Conservation (phyloP, 352 stramenopile genomes). For the Phytophthora tentaculata region DNA sequence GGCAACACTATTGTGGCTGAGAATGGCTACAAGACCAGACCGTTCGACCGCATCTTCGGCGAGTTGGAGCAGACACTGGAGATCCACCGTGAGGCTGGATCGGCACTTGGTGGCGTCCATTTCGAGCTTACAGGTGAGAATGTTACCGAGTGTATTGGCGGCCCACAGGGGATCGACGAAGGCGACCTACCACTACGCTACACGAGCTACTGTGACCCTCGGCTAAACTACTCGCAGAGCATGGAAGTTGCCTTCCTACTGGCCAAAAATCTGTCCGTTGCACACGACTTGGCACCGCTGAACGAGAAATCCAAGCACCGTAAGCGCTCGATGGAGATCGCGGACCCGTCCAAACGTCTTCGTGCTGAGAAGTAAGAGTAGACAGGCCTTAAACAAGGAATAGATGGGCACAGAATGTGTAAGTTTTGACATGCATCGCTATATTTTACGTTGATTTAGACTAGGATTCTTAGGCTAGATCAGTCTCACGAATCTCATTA, state of each 20-base stretch:
- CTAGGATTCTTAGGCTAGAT: conserved; percentile 24
- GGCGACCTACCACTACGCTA: conserved; percentile 94
- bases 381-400: background rate
- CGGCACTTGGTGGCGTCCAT: conserved; percentile 94
- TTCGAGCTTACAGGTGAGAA: conserved; percentile 99
- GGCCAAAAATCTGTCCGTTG: conserved; percentile 89
- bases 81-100: conserved; percentile 96
- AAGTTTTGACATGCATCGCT: no score
- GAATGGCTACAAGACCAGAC: conserved; percentile 96
- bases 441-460: no score
- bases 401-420: conserved; percentile 4
- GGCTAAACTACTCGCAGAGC: conserved; percentile 98
- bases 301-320: conserved; percentile 64
- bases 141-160: conserved; percentile 99
- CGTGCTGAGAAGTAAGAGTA: conserved; percentile 35
- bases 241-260: conserved; percentile 98
- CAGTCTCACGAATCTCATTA: conserved; percentile 22
- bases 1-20: conserved; percentile 99
- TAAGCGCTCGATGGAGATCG: conserved; percentile 65
- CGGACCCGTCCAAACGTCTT: conserved; percentile 50
- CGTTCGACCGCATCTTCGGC: conserved; percentile 96
- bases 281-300: conserved; percentile 67
- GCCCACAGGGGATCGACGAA: conserved; percentile 94
- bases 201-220: conserved; percentile 97
- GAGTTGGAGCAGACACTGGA: conserved; percentile 98